These are phyloP conservation scores for Leucaena leucocephala DNA, from an alignment of 306 rosid genomes.

Conservation along the genomic window DNA sequence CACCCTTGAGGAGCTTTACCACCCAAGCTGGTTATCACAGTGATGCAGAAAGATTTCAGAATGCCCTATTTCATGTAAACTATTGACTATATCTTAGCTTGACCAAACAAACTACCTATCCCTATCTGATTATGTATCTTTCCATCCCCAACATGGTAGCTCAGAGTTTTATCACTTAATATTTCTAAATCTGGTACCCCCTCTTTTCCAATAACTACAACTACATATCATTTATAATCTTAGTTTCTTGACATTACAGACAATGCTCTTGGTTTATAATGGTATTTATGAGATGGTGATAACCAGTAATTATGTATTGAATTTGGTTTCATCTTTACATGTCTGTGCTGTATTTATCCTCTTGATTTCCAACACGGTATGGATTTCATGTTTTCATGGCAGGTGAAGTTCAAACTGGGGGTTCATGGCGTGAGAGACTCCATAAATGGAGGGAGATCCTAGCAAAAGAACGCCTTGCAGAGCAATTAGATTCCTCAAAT, in stretches of 20 bases:
- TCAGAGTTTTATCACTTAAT: neutral
- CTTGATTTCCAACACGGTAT: conserved; percentile 1
- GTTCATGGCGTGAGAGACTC: conserved; percentile 89
- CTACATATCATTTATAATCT: neutral
- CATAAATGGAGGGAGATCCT: conserved; percentile 79
- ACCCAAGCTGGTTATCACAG: neutral
- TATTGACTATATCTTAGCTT: neutral
- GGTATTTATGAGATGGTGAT: conserved; percentile 32
- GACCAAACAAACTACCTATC: neutral
- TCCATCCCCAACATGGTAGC: neutral
- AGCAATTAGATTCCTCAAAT: conserved; percentile 64
- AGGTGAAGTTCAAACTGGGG: conserved; percentile 53
- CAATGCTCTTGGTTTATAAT: conserved; percentile 16
- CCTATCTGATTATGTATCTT: neutral
- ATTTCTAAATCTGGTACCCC: neutral
- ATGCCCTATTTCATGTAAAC: conserved; percentile 1
- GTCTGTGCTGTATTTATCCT: conserved; percentile 1
- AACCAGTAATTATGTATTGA: conserved; percentile 13
- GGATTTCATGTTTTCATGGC: conserved; percentile 37
- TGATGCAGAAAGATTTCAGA: neutral
- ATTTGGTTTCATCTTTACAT: conserved; percentile 31
- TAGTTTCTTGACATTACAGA: conserved; percentile 8
- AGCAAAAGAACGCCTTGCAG: conserved; percentile 62
- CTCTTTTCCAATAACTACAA: neutral
- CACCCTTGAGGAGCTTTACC: conserved; percentile 9